A percentile compares a stretch with the other conserved stretches of the same genome.
Conservation (phyloP, 495 filamentous ascomycete species). For the Amphirosellinia nigrospora region DNA sequence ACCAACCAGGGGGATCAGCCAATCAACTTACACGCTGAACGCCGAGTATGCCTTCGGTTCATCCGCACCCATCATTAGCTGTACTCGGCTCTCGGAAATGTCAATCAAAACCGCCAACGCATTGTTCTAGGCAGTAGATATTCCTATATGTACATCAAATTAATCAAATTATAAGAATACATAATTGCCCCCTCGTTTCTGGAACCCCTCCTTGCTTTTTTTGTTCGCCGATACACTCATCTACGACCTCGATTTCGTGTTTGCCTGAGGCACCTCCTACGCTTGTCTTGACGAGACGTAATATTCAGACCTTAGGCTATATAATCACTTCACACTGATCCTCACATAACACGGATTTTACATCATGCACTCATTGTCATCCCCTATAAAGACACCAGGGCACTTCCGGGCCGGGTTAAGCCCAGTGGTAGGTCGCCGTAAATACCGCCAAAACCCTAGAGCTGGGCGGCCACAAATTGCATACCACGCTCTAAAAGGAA, state of each 20-base stretch:
- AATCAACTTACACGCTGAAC: conserved; percentile 25
- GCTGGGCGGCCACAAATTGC: neutral
- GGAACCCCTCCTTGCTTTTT: neutral
- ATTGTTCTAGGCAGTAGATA: neutral
- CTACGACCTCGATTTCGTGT: neutral
- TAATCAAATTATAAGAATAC: neutral
- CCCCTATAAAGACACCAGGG: neutral
- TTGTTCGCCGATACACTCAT: conserved; percentile 15
- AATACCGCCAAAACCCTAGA: neutral
- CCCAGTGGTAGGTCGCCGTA: conserved; percentile 3
- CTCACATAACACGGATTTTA: neutral
- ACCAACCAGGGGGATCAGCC: neutral
- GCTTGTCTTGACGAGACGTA: neutral
- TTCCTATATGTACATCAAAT: no score
- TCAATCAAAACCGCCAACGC: neutral
- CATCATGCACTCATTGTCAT: neutral
- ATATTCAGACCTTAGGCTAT: neutral
- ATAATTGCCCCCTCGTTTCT: neutral
- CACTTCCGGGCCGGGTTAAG: neutral
- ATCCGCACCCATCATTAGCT: neutral
- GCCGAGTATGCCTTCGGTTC: conserved; percentile 12
- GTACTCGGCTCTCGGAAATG: neutral
- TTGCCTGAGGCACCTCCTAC: neutral
- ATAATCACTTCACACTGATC: neutral
- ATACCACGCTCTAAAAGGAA: neutral